A percentile compares a stretch with the other conserved stretches of the same genome.
Evolutionary conservation across 2,329 filamentous ascomycete species (phyloP).

Genomic region (Diplocarpon rosae): DNA sequence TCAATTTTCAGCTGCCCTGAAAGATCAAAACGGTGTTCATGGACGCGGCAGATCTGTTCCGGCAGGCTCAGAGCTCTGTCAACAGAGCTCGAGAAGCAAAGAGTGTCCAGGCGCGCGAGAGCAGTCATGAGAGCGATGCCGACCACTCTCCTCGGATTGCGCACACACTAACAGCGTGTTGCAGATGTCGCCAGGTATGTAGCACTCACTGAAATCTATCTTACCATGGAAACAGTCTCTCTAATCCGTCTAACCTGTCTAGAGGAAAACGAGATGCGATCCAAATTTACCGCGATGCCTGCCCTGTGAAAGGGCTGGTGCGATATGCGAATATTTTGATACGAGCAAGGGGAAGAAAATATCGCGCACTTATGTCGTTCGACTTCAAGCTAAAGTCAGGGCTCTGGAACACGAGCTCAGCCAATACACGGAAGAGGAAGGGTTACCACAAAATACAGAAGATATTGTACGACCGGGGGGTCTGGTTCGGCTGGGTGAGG

Average conservation of each 20-base stretch:
- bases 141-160: conserved; percentile 52
- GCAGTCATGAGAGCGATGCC: conserved; percentile 35
- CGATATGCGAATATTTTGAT: conserved; percentile 91
- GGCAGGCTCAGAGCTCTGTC: conserved; percentile 40
- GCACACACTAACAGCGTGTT: conserved; percentile 71
- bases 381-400: conserved; percentile 76
- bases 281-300: conserved; percentile 82
- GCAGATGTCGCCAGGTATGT: conserved; percentile 65
- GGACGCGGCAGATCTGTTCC: conserved; percentile 49
- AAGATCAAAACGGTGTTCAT: conserved; percentile 30
- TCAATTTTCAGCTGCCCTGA: conserved; percentile 1
- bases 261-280: conserved; percentile 93
- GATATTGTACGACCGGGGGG: conserved; percentile 80
- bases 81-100: conserved; percentile 25
- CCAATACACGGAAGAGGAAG: conserved; percentile 67
- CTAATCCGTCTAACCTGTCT: conserved; percentile 11
- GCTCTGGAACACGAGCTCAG: conserved; percentile 72
- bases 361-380: conserved; percentile 83
- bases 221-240: not conserved
- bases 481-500: conserved; percentile 72
- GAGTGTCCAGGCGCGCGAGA: conserved; percentile 21
- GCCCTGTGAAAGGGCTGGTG: conserved; percentile 85
- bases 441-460: conserved; percentile 60
- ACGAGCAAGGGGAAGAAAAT: conserved; percentile 77
- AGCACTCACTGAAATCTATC: conserved; percentile 1